Conservation (phyloP, 176 grass and related monocot genomes). For the Musa schizocarpa region DNA sequence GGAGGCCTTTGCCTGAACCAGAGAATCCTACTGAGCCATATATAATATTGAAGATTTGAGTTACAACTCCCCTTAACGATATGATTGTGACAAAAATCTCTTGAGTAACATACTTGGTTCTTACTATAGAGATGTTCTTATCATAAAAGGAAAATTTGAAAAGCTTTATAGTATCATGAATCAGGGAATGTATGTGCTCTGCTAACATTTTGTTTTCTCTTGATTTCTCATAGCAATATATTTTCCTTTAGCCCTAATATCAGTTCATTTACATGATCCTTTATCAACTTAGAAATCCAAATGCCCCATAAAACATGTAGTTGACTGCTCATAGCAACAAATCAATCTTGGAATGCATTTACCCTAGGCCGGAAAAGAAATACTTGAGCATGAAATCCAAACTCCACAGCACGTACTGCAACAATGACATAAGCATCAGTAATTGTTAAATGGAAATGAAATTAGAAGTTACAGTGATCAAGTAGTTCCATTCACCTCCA, state of each 20-base stretch:
- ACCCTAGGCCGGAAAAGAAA: slow-evolving; percentile 64
- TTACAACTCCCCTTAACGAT: background rate
- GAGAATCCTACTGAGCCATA: slow-evolving; percentile 34
- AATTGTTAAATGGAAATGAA: background rate
- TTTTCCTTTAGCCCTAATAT: background rate
- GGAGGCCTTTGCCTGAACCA: background rate
- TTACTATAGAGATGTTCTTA: background rate
- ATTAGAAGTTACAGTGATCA: slow-evolving; percentile 4
- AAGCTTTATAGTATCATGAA: slow-evolving; percentile 13
- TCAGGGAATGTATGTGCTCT: background rate
- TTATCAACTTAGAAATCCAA: background rate
- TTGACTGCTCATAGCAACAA: slow-evolving; percentile 23
- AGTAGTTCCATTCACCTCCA: slow-evolving; percentile 39
- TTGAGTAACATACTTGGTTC: background rate
- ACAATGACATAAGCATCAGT: slow-evolving; percentile 1
- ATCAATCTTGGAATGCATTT: slow-evolving; percentile 36
- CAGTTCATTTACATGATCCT: background rate
- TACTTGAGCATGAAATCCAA: slow-evolving; percentile 60
- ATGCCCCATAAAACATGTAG: background rate
- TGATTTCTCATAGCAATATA: background rate
- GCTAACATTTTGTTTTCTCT: background rate
- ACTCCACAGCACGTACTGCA: slow-evolving; percentile 64
- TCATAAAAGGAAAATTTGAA: background rate
- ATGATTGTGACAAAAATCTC: background rate
- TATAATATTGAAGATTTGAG: background rate